A percentile compares a stretch with the other conserved stretches of the same genome.
phyloP scores from a whole-genome alignment of 164 flowering plant species.

The Magnolia officinalis region DNA sequence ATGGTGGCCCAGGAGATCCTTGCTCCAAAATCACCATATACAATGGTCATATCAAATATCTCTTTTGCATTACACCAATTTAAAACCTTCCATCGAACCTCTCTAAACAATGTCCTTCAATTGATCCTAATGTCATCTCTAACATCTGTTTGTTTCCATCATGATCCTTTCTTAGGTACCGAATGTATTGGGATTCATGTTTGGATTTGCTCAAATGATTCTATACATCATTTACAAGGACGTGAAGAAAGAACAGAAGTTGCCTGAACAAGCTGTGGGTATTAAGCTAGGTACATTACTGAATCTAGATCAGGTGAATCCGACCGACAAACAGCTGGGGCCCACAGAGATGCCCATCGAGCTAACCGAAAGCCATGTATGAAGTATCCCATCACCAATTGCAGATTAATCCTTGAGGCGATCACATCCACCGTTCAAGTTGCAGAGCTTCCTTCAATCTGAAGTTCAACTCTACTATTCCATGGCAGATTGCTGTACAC shows the following conservation, averaged over 20 bases:
- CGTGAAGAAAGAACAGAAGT: slow-evolving; percentile 14
- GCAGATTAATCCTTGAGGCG: not conserved
- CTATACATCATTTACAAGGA: slow-evolving; percentile 46
- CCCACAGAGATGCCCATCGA: not conserved
- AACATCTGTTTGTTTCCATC: not conserved
- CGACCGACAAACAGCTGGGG: not conserved
- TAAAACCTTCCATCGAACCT: no score
- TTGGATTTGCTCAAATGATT: slow-evolving; percentile 63
- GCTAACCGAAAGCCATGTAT: not conserved
- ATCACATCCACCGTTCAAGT: not conserved
- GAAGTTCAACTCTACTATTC: not conserved
- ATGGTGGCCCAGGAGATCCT: no score
- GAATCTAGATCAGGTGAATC: not conserved
- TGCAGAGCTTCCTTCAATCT: not conserved
- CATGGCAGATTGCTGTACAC: not conserved
- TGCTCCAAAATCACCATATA: no score
- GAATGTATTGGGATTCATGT: slow-evolving; percentile 52
- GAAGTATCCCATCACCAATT: not conserved
- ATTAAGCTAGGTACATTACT: not conserved
- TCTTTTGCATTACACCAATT: not conserved
- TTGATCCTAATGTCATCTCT: not conserved
- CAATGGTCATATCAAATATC: no score
- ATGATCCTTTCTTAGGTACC: slow-evolving; percentile 37
- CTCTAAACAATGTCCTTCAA: not conserved
- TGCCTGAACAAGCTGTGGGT: slow-evolving; percentile 21